Base-by-base conservation (phyloP, 2,329 filamentous ascomycete genomes). In the Calonectria montana region DNA sequence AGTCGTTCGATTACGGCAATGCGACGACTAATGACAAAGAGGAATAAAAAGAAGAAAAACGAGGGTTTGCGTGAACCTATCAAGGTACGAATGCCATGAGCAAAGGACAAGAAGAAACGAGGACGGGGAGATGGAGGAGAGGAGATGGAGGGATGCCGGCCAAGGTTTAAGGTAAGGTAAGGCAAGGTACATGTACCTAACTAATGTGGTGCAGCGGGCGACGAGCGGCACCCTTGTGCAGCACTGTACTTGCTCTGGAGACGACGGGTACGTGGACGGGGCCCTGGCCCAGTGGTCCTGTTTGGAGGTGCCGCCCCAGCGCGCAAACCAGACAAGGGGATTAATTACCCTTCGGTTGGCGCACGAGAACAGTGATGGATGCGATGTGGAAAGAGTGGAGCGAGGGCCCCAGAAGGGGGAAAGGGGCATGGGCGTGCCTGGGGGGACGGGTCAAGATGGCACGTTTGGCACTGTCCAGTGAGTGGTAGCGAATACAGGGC, bases 331-430 rank as follows among this genome's bases (percentile, higher is more conserved):
- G 67, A 64, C 69, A 67, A 73, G 71, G 74, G 67, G 73, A 75
- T 72, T 77, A 77, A 78, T 75, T 78, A 76, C 74, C 70, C 57
- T 76, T 76, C 65, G 67, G 53, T 75, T 66, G 50, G 64, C 50
- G 64, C 35, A 62, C 50, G n/a, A 75, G 68, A 74, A 76, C 72
- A 73, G 71, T 67, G 72, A 75, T 75, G 75, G 70, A 70, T 74
- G 70, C 67, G 48, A 70, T 67, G 73, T 72, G 64, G 70, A 71
- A 73, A 75, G 74, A 75, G 75, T 77, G 75, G 75, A 71, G 71
- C 70, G 66, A 37, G 48, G 47, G 55, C 23, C 25, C 65, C 29
- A 63, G 55, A 61, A 65, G 69, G 67, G 67, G 57, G 45, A 53
- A 48, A 53, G 29, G 48, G 61, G 43, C 48, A 31, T 61, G 57